Conservation (phyloP, 2,329 filamentous ascomycete genomes). For the Botrytis squamosa region DNA sequence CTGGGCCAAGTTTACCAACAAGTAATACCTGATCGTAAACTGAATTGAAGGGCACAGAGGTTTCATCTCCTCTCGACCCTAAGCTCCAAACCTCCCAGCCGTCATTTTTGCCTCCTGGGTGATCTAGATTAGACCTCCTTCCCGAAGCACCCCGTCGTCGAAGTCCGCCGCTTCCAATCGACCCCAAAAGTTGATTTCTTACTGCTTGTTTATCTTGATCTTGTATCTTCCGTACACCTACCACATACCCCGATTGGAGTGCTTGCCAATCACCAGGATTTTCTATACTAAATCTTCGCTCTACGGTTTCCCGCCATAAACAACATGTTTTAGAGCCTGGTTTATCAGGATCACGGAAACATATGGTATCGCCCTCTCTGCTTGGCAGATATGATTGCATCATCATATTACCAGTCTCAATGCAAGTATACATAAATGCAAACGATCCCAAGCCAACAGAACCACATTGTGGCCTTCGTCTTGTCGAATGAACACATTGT, state of each 20-base stretch:
- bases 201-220: constrained; percentile 24
- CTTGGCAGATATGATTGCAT: constrained; percentile 62
- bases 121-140: background rate
- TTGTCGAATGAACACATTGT: constrained; percentile 56
- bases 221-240: constrained; percentile 58
- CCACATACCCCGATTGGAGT: constrained; percentile 57
- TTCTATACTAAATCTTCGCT: constrained; percentile 53
- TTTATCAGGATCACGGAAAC: constrained; percentile 49
- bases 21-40: constrained; percentile 52
- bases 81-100: constrained; percentile 56
- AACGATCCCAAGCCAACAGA: constrained; percentile 59
- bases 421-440: constrained; percentile 62
- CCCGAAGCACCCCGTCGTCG: constrained; percentile 26
- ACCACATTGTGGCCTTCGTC: constrained; percentile 52
- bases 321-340: constrained; percentile 47
- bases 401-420: constrained; percentile 60
- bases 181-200: background rate
- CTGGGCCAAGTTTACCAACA: constrained; percentile 64
- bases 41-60: constrained; percentile 24
- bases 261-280: constrained; percentile 66
- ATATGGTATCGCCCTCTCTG: constrained; percentile 55
- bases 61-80: constrained; percentile 44
- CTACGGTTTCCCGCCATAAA: constrained; percentile 52
- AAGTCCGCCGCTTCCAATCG: constrained; percentile 20
- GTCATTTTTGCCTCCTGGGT: constrained; percentile 30